phyloP scores from a whole-genome alignment of 169 alveolate species.

The Eimeria falciformis region DNA sequence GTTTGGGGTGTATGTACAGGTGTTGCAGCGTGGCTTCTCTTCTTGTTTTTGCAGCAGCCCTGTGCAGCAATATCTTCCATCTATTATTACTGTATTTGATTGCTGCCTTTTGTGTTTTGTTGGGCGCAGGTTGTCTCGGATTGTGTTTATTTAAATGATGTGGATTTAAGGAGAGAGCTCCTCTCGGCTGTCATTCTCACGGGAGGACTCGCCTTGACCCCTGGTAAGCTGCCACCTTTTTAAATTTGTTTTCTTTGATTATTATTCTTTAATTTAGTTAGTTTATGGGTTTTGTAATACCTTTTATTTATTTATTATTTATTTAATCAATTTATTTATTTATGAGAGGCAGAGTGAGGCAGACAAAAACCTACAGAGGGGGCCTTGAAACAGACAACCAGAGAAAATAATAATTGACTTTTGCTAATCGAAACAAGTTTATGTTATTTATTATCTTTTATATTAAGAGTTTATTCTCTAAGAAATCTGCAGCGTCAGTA shows the following conservation, averaged over 20 bases:
- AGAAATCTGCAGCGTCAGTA: too few species aligned
- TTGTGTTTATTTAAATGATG: conserved; percentile 83
- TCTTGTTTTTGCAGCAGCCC: too few species aligned
- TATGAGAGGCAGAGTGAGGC: too few species aligned
- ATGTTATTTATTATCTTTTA: neutral
- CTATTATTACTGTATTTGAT: too few species aligned
- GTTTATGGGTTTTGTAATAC: neutral
- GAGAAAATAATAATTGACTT: too few species aligned
- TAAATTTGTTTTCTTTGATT: neutral
- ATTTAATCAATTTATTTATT: neutral
- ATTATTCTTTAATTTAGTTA: neutral
- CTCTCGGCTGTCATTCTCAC: conserved; percentile 93
- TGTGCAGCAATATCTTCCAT: too few species aligned
- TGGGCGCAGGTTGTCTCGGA: conserved; percentile 54
- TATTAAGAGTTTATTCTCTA: neutral
- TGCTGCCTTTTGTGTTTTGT: neutral
- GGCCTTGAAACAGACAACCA: too few species aligned
- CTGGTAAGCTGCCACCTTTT: conserved; percentile 88
- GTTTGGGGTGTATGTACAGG: too few species aligned
- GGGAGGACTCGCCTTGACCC: conserved; percentile 96
- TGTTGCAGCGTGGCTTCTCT: too few species aligned
- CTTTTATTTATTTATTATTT: neutral
- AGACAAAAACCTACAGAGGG: too few species aligned
- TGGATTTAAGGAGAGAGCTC: conserved; percentile 95
- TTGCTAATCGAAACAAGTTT: too few species aligned